phyloP scores from a whole-genome alignment of 129 eudicot genomes.

The Flaveria linearis region DNA sequence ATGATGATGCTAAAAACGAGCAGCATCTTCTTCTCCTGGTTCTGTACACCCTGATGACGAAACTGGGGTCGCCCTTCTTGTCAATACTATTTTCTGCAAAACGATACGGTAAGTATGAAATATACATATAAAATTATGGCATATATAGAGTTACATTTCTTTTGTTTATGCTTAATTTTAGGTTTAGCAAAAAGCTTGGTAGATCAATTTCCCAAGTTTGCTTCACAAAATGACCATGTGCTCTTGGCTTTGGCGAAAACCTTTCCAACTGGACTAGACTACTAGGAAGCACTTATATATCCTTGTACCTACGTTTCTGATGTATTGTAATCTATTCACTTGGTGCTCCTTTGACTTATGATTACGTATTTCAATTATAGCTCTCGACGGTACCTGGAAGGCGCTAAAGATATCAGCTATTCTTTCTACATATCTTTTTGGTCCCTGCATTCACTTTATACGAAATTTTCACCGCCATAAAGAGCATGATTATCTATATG shows the following conservation, averaged over 20 bases:
- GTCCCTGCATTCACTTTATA: no score
- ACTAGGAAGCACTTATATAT: not conserved
- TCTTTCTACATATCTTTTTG: no score
- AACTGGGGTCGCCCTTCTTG: not conserved
- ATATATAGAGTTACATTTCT: no score
- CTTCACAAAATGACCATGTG: not conserved
- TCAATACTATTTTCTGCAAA: conserved; percentile 22
- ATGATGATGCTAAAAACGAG: not conserved
- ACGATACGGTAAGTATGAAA: not conserved
- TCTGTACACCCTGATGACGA: not conserved
- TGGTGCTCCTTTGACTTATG: not conserved
- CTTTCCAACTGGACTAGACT: conserved; percentile 7
- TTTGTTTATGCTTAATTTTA: not conserved
- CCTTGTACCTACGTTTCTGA: conserved; percentile 21
- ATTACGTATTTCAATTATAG: no score
- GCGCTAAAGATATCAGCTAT: no score
- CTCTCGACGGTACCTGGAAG: not conserved
- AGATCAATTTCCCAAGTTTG: not conserved
- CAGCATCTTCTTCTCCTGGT: not conserved
- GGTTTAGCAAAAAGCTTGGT: not conserved
- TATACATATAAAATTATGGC: no score
- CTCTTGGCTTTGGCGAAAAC: conserved; percentile 25
- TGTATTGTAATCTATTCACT: not conserved
- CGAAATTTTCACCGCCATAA: no score
- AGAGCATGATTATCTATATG: no score